phyloP scores from a whole-genome alignment of 2,329 filamentous ascomycete species.

The Aspergillus niger region DNA sequence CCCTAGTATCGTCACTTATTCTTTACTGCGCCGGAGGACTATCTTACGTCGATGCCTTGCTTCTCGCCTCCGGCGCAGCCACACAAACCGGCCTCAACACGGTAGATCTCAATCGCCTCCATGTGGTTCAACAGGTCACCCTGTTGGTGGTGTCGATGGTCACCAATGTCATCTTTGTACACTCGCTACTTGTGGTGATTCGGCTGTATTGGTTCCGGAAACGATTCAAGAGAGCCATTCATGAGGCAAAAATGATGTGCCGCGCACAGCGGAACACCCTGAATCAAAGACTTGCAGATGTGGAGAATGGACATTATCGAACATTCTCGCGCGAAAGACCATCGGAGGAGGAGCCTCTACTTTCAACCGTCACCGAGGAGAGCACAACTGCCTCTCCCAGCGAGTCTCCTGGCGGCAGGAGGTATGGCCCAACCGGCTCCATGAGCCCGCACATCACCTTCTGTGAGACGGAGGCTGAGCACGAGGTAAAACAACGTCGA shows the following conservation, averaged over 20 bases:
- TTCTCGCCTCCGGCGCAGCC: constrained; percentile 77
- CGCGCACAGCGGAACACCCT: constrained; percentile 51
- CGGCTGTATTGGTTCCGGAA: constrained; percentile 97
- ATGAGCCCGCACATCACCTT: constrained; percentile 36
- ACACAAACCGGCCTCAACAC: constrained; percentile 93
- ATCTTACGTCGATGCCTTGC: constrained; percentile 78
- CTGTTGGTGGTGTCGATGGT: constrained; percentile 70
- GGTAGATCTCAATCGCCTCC: constrained; percentile 62
- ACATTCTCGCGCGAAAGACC: background rate
- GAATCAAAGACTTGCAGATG: constrained; percentile 33
- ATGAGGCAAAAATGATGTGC: constrained; percentile 66
- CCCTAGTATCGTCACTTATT: constrained; percentile 72
- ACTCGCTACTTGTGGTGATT: constrained; percentile 82
- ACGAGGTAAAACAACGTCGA: constrained; percentile 16
- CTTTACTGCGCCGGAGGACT: constrained; percentile 65
- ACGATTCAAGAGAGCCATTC: constrained; percentile 77
- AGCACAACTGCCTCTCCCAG: background rate
- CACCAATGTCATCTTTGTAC: constrained; percentile 79
- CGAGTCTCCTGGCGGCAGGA: constrained; percentile 11
- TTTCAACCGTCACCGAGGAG: background rate
- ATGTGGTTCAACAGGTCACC: constrained; percentile 69
- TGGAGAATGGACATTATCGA: background rate
- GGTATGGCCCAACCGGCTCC: constrained; percentile 13
- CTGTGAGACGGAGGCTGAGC: constrained; percentile 13
- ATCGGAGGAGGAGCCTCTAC: constrained; percentile 9